These are phyloP conservation scores for Inga laurina DNA, from an alignment of 306 rosid genomes.

Conservation along the genomic window DNA sequence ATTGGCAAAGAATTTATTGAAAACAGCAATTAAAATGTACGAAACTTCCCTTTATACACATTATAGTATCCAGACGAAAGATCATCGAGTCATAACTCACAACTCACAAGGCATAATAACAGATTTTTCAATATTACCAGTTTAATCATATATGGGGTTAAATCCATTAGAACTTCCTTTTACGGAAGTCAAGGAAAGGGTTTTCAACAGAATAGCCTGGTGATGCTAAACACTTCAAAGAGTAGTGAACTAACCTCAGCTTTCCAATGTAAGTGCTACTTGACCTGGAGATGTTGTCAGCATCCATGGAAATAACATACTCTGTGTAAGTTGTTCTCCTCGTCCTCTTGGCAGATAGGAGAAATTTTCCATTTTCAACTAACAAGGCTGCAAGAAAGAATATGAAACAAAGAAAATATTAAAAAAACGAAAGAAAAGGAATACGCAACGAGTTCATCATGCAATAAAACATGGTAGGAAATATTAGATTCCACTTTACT, in stretches of 20 bases:
- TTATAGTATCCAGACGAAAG: neutral
- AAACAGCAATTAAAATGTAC: neutral
- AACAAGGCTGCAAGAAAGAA: conserved; percentile 61
- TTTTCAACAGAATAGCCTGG: neutral
- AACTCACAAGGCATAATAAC: neutral
- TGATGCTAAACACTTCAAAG: conserved; percentile 3
- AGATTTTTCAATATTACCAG: neutral
- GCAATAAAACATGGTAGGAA: neutral
- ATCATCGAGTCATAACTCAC: neutral
- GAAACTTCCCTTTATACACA: neutral
- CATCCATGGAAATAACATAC: conserved; percentile 89
- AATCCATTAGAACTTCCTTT: neutral
- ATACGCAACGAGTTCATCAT: neutral
- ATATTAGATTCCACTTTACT: neutral
- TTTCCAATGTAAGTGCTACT: conserved; percentile 91
- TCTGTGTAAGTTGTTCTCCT: conserved; percentile 92
- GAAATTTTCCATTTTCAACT: conserved; percentile 91
- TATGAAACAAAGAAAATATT: neutral
- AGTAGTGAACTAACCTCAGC: conserved; percentile 56
- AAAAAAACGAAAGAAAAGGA: neutral
- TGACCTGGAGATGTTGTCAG: conserved; percentile 82
- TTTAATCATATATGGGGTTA: neutral
- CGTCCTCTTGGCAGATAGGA: conserved; percentile 87
- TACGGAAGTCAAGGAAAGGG: neutral
- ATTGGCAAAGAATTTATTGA: neutral